phyloP scores from a whole-genome alignment of 2,329 filamentous ascomycete genomes.

The Alternaria atra region DNA sequence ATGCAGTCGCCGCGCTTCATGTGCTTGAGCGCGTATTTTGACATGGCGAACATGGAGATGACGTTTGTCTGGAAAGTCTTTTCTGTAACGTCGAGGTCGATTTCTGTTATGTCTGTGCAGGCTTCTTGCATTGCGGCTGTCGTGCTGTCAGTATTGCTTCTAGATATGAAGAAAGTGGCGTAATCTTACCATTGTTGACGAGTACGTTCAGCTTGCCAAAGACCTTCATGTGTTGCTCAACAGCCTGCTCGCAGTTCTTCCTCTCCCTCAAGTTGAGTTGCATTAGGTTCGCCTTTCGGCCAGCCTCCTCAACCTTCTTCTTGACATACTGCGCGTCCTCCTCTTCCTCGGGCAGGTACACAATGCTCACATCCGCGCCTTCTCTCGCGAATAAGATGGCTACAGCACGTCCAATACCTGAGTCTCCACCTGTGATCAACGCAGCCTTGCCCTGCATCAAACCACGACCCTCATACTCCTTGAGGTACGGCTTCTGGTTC shows the following conservation, averaged over 20 bases:
- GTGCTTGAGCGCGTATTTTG: constrained; percentile 76
- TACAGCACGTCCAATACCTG: constrained; percentile 76
- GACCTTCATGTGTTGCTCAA: constrained; percentile 69
- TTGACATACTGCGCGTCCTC: constrained; percentile 77
- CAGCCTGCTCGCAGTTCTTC: constrained; percentile 72
- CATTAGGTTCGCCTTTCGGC: constrained; percentile 59
- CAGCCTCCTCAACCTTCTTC: constrained; percentile 70
- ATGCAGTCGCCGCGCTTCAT: constrained; percentile 75
- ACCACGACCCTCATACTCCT: constrained; percentile 32
- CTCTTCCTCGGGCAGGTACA: constrained; percentile 77
- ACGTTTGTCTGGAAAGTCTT: constrained; percentile 76
- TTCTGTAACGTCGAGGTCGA: constrained; percentile 64
- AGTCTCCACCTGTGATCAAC: constrained; percentile 81
- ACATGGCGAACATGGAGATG: constrained; percentile 77
- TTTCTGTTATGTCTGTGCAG: constrained; percentile 62
- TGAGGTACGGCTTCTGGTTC: constrained; percentile 30
- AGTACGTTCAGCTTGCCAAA: constrained; percentile 73
- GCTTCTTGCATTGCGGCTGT: constrained; percentile 64
- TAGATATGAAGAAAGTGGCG: background rate
- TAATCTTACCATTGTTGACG: constrained; percentile 28
- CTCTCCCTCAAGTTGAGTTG: constrained; percentile 67
- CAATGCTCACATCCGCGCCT: constrained; percentile 75
- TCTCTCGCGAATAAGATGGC: constrained; percentile 81
- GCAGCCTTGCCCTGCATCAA: constrained; percentile 40
- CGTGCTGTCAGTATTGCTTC: background rate